Conservation (phyloP, 2,329 filamentous ascomycete species). For the Furcasterigmium furcatum region DNA sequence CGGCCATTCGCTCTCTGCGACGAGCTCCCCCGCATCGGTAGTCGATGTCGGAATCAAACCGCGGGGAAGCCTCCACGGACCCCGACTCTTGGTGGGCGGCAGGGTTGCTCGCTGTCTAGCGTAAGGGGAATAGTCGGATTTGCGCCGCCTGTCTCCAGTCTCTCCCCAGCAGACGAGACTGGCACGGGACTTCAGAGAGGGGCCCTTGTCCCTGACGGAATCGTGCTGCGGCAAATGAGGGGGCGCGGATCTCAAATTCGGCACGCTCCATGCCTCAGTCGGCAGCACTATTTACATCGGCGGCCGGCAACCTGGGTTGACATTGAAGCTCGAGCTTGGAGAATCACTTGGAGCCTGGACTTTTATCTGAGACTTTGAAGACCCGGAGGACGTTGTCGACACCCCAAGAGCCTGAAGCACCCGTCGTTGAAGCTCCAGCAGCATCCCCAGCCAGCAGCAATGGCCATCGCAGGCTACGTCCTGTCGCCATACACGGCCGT, state of each 20-base stretch:
- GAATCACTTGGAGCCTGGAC: no score
- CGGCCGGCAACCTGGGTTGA: background rate
- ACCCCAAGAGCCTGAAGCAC: no score
- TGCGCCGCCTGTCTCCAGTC: no score
- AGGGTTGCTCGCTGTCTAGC: background rate
- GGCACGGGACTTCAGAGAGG: background rate
- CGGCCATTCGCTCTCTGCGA: no score
- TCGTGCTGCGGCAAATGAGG: background rate
- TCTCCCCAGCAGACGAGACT: background rate
- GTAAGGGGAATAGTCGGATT: background rate
- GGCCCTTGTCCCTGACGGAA: background rate
- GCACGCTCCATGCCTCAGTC: background rate
- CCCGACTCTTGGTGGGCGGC: background rate
- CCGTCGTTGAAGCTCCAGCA: background rate
- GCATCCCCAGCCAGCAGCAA: background rate
- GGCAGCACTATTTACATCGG: background rate
- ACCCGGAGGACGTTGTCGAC: no score
- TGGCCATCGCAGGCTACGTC: conserved; percentile 8
- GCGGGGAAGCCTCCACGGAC: background rate
- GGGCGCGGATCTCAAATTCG: background rate
- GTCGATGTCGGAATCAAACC: background rate
- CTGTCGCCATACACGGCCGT: conserved; percentile 10
- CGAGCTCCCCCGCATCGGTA: background rate
- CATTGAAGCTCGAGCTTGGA: no score
- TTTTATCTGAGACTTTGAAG: no score